A percentile compares a stretch with the other conserved stretches of the same genome.
Evolutionary conservation across 345 rosid species (phyloP).

Genomic region (Erucastrum elatum): DNA sequence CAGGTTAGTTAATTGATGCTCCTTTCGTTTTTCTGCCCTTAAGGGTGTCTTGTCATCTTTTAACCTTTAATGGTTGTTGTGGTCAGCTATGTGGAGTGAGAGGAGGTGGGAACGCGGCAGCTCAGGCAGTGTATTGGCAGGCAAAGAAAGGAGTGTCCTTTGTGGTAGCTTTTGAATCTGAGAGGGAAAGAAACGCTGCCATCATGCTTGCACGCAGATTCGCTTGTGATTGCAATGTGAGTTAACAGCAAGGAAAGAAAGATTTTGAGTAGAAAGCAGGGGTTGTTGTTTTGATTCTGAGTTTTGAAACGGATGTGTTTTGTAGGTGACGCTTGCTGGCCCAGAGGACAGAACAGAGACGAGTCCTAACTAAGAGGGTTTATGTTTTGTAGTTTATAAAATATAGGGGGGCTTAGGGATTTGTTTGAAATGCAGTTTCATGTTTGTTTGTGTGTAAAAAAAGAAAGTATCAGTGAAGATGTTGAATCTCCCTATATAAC

Average conservation of each 20-base stretch:
- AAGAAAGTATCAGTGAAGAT: conserved; percentile 11
- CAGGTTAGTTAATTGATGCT: conserved; percentile 48
- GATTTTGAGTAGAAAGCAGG: background rate
- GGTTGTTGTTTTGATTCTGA: conserved; percentile 1
- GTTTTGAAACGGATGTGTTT: conserved; percentile 14
- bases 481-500: conserved; percentile 15
- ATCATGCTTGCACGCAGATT: conserved; percentile 93
- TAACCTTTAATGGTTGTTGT: background rate
- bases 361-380: conserved; percentile 17
- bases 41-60: background rate
- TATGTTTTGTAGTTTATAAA: conserved; percentile 30
- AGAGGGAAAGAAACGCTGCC: conserved; percentile 86
- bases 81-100: conserved; percentile 90
- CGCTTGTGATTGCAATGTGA: conserved; percentile 97
- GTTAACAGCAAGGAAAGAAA: conserved; percentile 22
- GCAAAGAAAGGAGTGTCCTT: conserved; percentile 70
- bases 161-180: conserved; percentile 84
- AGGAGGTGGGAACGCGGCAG: conserved; percentile 98
- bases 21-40: background rate
- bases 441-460: conserved; percentile 33
- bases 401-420: conserved; percentile 15
- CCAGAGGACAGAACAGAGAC: conserved; percentile 43
- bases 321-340: conserved; percentile 43
- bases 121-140: conserved; percentile 94
- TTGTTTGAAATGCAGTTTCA: conserved; percentile 22